Evolutionary conservation across 495 filamentous ascomycete genomes (phyloP), one percentile per base, ranked within the genome.

Genomic region (Tuber brumale): DNA sequence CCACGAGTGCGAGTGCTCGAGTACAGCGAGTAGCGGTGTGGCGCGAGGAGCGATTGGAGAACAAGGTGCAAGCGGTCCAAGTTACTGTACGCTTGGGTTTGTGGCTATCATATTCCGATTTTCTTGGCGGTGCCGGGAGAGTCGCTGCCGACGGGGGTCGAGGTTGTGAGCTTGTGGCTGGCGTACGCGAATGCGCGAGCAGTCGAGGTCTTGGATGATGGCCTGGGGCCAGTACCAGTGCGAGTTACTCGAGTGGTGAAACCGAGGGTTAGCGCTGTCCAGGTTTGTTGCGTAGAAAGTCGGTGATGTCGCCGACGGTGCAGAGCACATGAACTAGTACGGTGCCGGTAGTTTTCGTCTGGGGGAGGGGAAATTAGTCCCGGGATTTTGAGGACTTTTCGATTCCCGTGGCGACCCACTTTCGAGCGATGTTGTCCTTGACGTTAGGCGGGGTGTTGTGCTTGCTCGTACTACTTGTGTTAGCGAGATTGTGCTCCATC

Each of bases 251-350:
- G 1, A 39, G 37, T 39, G 79, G 86, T 85, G 83, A 88, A 89
- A 21, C 84, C 84, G 0, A 84, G 85, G 31, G 84, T 74, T 2
- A 88, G 89, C 3, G 5, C 82, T 85, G 70, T 84, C 84, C 12
- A 90, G 83, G 69, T 84, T 85, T 45, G 35, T 77, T 82, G 74
- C 85, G 84, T 39, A 80, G 86, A 78, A 90, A 90, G 5, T 89
- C 89, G 72, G 86, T 86, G 81, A 88, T 86, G 76, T 91, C 89
- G 9, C 89, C 89, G 2, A 91, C 85, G 0, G 87, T 89, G 18
- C 84, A 88, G 3, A 90, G 81, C 7, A 91, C 44, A 8, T 43
- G 42, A 7, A 43, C 44, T 16, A 45, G 44, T 45, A 45, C 12
- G 44, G 44, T 14, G 2, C 1, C 12, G 10, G 14, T 10, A 45